These are phyloP conservation scores for Draba incana DNA, from an alignment of 345 rosid genomes.

Conservation along the genomic window DNA sequence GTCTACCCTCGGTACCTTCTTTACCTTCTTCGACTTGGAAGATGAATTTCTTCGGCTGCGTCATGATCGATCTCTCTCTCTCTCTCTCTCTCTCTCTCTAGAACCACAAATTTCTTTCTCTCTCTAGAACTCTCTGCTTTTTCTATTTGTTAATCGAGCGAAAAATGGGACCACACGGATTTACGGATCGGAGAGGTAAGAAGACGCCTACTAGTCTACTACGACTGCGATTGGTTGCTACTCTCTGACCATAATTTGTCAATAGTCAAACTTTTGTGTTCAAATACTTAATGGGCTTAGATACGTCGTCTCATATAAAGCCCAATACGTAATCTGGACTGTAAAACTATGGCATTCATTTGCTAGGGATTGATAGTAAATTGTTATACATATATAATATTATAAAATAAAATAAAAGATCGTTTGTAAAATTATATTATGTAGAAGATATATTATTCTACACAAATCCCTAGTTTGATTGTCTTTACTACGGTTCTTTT, in stretches of 20 bases:
- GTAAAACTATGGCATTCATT: too few relatives aligned
- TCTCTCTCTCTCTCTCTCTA: slow-evolving; percentile 23
- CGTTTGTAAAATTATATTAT: too few relatives aligned
- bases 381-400: too few relatives aligned
- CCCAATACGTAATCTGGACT: slow-evolving; percentile 4
- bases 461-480: too few relatives aligned
- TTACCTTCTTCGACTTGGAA: slow-evolving; percentile 62
- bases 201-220: slow-evolving; percentile 21
- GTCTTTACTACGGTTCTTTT: too few relatives aligned
- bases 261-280: slow-evolving; percentile 16
- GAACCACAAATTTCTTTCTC: slow-evolving; percentile 4
- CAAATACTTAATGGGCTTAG: slow-evolving; percentile 27
- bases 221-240: slow-evolving; percentile 37
- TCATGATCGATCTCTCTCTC: slow-evolving; percentile 41
- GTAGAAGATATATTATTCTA: too few relatives aligned
- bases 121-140: slow-evolving; percentile 7
- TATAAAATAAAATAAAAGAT: too few relatives aligned
- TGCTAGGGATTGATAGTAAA: too few relatives aligned
- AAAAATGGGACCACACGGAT: slow-evolving; percentile 30
- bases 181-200: slow-evolving; percentile 19
- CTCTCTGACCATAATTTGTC: slow-evolving; percentile 27
- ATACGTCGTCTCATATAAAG: neutral
- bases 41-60: slow-evolving; percentile 50
- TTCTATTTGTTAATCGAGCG: slow-evolving; percentile 1
- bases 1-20: slow-evolving; percentile 59